A percentile compares a stretch with the other conserved stretches of the same genome.
phyloP scores from a whole-genome alignment of 2,329 filamentous ascomycete species.

The Penicillium griseofulvum region DNA sequence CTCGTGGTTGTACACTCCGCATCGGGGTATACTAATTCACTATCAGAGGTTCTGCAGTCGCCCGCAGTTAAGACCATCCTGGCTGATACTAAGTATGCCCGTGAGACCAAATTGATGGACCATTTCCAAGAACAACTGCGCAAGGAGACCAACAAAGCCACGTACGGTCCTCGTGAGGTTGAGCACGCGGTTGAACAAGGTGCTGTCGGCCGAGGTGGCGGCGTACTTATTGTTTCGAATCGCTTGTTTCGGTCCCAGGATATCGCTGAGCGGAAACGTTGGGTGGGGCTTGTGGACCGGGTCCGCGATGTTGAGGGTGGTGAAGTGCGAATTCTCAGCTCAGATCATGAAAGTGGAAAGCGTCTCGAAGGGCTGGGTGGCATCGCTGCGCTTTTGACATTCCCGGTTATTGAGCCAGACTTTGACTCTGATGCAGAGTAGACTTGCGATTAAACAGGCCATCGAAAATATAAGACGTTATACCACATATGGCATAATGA shows the following conservation, averaged over 20 bases:
- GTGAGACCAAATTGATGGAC: slow-evolving; percentile 81
- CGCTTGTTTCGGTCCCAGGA: slow-evolving; percentile 81
- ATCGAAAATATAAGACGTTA: not conserved
- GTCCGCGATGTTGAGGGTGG: slow-evolving; percentile 80
- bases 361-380: slow-evolving; percentile 79
- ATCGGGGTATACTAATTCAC: slow-evolving; percentile 79
- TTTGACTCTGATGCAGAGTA: slow-evolving; percentile 59
- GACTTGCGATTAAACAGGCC: not conserved
- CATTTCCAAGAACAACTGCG: slow-evolving; percentile 74
- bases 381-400: slow-evolving; percentile 87
- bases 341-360: slow-evolving; percentile 89
- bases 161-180: slow-evolving; percentile 84
- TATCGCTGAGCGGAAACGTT: slow-evolving; percentile 70
- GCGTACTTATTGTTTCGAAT: slow-evolving; percentile 82
- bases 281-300: slow-evolving; percentile 81
- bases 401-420: slow-evolving; percentile 78
- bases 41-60: slow-evolving; percentile 83
- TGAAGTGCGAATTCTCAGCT: slow-evolving; percentile 84
- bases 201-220: slow-evolving; percentile 82
- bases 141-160: slow-evolving; percentile 81
- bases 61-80: slow-evolving; percentile 74
- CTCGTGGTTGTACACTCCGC: slow-evolving; percentile 75
- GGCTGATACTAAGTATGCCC: slow-evolving; percentile 81
- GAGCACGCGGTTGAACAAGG: slow-evolving; percentile 80
- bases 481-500: not conserved